Conservation (phyloP, 257 asterid genomes). For the Solanum lycopersicoides region DNA sequence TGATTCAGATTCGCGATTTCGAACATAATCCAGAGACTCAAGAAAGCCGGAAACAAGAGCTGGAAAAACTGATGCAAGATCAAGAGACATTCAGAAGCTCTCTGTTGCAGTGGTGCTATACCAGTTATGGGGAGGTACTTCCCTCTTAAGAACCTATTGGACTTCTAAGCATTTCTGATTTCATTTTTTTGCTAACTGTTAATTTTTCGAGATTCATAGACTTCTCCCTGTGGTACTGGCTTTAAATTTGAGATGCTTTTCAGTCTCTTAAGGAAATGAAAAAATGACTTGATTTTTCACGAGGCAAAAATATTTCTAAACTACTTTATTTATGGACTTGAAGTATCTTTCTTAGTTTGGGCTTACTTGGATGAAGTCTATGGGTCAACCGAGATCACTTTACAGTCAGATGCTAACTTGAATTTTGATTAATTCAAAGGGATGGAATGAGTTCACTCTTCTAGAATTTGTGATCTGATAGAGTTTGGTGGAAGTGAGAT, state of each 20-base stretch:
- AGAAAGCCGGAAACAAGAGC: constrained; percentile 61
- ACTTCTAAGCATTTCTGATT: not conserved
- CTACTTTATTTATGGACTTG: not conserved
- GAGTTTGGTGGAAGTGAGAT: not conserved
- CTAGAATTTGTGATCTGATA: not conserved
- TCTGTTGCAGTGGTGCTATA: constrained; percentile 71
- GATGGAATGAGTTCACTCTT: not conserved
- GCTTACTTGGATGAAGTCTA: not conserved
- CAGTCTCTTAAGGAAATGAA: not conserved
- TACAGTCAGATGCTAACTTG: not conserved
- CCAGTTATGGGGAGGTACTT: constrained; percentile 83
- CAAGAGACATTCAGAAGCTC: constrained; percentile 69
- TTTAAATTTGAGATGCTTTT: not conserved
- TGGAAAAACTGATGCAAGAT: constrained; percentile 65
- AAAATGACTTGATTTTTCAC: not conserved
- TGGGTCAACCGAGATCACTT: not conserved
- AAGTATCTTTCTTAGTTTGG: not conserved
- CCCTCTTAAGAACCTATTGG: constrained; percentile 2
- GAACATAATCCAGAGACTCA: constrained; percentile 59
- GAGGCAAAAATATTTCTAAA: not conserved
- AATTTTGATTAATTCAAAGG: not conserved
- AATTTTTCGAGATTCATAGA: not conserved
- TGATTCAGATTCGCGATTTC: constrained; percentile 66
- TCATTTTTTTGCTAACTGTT: not conserved
- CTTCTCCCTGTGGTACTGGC: not conserved